These are phyloP conservation scores for Mrakia frigida DNA, from an alignment of 768 basidiomycete genomes.

Conservation along the genomic window DNA sequence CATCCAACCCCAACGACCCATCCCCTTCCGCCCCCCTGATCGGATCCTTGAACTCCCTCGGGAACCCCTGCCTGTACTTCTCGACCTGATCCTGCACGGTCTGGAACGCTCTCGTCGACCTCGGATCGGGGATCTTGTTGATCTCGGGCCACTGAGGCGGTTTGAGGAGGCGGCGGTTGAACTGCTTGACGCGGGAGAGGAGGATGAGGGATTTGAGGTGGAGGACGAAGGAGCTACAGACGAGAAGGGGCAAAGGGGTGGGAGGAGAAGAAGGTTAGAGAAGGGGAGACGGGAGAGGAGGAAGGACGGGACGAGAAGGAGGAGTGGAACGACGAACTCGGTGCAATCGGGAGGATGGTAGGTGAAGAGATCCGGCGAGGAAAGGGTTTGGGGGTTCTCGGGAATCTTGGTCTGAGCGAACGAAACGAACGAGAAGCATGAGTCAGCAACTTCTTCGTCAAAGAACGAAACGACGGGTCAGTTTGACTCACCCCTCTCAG, in stretches of 20 bases:
- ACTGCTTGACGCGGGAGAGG: conserved; percentile 28
- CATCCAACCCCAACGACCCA: background rate
- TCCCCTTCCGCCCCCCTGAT: background rate
- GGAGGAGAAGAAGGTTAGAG: background rate
- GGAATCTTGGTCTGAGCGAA: background rate
- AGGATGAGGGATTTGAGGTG: conserved; percentile 26
- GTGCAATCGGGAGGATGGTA: conserved; percentile 20
- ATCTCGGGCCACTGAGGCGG: conserved; percentile 10
- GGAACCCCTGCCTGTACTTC: conserved; percentile 11
- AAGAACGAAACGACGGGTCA: too few relatives aligned
- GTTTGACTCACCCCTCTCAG: background rate
- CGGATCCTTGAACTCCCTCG: conserved; percentile 12
- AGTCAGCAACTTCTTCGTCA: too few relatives aligned
- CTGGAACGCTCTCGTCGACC: conserved; percentile 12
- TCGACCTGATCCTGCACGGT: conserved; percentile 28
- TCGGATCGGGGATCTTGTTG: background rate
- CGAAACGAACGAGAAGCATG: background rate
- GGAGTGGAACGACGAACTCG: background rate
- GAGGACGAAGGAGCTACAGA: conserved; percentile 21
- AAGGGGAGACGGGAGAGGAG: background rate
- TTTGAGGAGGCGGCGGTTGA: conserved; percentile 30
- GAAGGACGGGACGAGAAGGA: background rate
- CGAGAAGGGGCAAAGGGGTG: background rate
- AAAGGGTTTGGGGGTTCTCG: conserved; percentile 27
- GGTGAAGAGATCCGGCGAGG: conserved; percentile 28